Evolutionary conservation across 495 filamentous ascomycete species (phyloP), one percentile per base, ranked within the genome.

Genomic region (Thermothielavioides terrestris): DNA sequence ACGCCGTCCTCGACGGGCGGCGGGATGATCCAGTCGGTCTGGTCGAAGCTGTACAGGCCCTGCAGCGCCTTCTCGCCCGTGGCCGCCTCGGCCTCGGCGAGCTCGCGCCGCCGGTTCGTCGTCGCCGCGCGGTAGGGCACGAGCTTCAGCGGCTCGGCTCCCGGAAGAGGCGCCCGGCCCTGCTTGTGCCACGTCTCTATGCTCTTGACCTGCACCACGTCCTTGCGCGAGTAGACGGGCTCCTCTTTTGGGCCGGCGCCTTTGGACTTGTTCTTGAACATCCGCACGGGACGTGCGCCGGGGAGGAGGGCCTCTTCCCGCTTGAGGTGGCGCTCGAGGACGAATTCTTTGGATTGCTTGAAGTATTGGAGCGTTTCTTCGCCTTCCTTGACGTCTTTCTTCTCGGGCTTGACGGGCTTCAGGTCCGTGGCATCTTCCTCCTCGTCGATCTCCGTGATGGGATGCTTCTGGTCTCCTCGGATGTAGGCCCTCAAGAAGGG

Each of bases 151-250:
- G 91, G 85, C 28, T 81, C 69, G 50, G 83, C 78, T 18, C 87
- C 88, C 0, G 71, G 60, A 10, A 75, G 78, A 10, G 94, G 75
- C 27, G 78, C 81, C 1, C 90, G 81, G 20, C 92, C 92, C 76
- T 97, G 94, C 60, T 95, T 94, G 60, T 95, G 94, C 94, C 94
- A 97, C 38, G 85, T 94, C 59, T 99, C 92, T 14, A 84, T 83
- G n/a, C 84, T 89, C 59, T 92, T 86, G 62, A 94, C 95, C 50
- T 79, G 69, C 4, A 88, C 78, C 4, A 99, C 80, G 56, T 96
- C 90, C 31, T 76, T 76, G 28, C 90, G 84, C 9, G 73, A 75
- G 66, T 81, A 97, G 2, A 99, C 88, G 7, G 84, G 82, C 58
- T 95, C 87, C 50, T 84, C 77, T 48, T 82, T 82, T 6, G 73